Base-by-base conservation (phyloP, 768 basidiomycete species). In the Boletus insuetus region DNA sequence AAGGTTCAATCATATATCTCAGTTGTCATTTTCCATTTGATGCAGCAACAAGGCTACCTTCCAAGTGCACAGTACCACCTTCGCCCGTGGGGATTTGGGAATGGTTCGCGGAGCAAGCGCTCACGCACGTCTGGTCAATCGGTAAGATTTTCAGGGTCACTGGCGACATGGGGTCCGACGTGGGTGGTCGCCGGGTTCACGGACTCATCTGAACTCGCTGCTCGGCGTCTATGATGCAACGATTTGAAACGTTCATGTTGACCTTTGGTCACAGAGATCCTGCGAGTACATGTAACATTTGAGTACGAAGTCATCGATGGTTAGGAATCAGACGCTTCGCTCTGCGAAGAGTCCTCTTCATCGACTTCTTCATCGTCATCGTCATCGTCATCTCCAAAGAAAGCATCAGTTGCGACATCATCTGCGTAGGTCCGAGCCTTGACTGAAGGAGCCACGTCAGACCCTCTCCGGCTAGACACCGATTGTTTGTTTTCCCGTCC, bases 281-380 rank as follows among this genome's bases (percentile, higher is more conserved):
- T 62, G 86, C 82, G 3, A 96, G 95, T 70, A 95, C 94, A 0
- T 69, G 83, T 5, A 65, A 70, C 1, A 14, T 45, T 12, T 29
- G 35, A 24, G 24, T 44, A 29, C 29, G 17, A 34, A 47, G 31
- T 20, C 26, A 43, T 40, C 16, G 10, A 31, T 31, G 24, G 29
- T 52, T 34, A 66, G 8, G 51, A 51, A 50, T 58, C 55, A 22
- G 62, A 62, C 1, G 37, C 45, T 46, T 65, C 57, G 52, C 58
- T 58, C 44, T 62, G 53, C 35, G 52, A 47, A 47, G 57, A 56
- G 41, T 47, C 58, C 31, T 60, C 58, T 7, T 57, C 70, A 8
- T 29, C 29, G 8, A 9, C 9, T 14, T 37, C 35, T 16, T 46
- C 56, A 26, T 60, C 58, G 4, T 57, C 68, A 26, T 60, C 58